Evolutionary conservation across 1,284 basidiomycete genomes (phyloP).

Genomic region (Leccinum pachyderme): DNA sequence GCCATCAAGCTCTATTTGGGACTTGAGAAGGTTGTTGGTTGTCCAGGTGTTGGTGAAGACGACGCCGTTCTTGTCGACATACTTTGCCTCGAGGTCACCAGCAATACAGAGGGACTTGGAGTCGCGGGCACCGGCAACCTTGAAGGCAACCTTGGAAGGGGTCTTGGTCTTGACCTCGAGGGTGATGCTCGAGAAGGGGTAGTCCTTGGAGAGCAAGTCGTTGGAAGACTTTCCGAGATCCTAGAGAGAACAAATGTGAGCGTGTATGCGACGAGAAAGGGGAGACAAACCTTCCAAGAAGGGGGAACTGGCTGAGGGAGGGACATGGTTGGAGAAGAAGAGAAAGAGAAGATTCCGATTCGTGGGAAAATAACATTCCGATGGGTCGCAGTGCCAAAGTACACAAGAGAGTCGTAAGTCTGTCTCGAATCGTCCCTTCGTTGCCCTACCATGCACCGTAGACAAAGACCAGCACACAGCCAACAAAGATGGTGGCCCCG

Average conservation of each 20-base stretch:
- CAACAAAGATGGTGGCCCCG: neutral
- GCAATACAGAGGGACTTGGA: constrained; percentile 69
- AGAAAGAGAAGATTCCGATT: constrained; percentile 13
- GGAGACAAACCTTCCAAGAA: constrained; percentile 77
- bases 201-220: constrained; percentile 94
- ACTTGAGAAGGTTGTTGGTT: constrained; percentile 88
- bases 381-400: constrained; percentile 45
- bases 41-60: constrained; percentile 95
- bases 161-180: constrained; percentile 96
- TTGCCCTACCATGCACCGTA: constrained; percentile 1
- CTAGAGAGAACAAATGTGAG: constrained; percentile 38
- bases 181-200: constrained; percentile 75
- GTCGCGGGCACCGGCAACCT: constrained; percentile 80
- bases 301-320: constrained; percentile 88
- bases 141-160: constrained; percentile 86
- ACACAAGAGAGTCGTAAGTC: constrained; percentile 40
- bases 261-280: accelerated
- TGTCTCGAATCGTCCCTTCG: neutral
- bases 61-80: constrained; percentile 85
- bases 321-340: constrained; percentile 54
- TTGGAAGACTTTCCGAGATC: constrained; percentile 97
- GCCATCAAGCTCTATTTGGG: constrained; percentile 95
- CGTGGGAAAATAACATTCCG: constrained; percentile 27
- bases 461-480: constrained; percentile 28
- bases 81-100: constrained; percentile 92